Percentiles rank a stretch among this genome's conserved stretches.
Conservation (phyloP, 345 rosid species). For the Eucalyptus grandis region DNA sequence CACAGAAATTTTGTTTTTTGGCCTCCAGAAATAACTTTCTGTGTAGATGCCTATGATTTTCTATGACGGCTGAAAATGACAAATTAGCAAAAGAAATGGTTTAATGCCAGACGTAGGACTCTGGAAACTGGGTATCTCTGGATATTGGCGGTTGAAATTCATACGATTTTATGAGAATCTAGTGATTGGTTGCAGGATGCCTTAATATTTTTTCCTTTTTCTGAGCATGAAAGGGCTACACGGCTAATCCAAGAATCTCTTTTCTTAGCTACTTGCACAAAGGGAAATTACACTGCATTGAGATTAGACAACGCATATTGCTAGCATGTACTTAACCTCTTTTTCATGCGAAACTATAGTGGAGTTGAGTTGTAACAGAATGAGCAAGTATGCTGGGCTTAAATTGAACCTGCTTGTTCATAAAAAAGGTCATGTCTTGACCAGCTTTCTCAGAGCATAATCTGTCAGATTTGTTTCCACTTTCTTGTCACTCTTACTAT, state of each 20-base stretch:
- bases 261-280: neutral
- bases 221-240: neutral
- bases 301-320: neutral
- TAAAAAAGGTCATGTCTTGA: neutral
- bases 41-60: neutral
- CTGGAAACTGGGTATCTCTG: neutral
- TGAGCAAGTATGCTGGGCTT: neutral
- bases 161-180: neutral
- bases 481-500: neutral
- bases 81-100: neutral
- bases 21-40: neutral
- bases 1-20: neutral
- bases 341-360: neutral
- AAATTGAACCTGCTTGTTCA: neutral
- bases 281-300: neutral
- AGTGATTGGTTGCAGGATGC: neutral
- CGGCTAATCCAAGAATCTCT: neutral
- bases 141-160: neutral
- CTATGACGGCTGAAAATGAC: neutral
- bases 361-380: neutral
- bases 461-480: neutral
- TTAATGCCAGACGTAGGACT: neutral
- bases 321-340: neutral
- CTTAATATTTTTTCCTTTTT: neutral
- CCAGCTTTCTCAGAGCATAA: neutral